Conservation (phyloP, 129 eudicot genomes). For the Flaveria brownii region DNA sequence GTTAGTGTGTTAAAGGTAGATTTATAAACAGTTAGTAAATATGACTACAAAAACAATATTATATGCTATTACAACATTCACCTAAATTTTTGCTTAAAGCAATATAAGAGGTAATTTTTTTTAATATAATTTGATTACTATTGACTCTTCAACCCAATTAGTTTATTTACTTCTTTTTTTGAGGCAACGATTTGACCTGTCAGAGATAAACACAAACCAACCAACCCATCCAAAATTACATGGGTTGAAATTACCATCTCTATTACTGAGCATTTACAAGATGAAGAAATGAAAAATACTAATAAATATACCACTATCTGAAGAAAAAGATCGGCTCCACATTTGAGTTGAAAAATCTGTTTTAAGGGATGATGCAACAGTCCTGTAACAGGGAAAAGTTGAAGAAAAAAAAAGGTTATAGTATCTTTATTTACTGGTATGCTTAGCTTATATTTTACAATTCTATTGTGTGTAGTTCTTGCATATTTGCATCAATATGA, state of each 20-base stretch:
- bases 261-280: background rate
- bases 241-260: background rate
- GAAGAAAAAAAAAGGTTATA: background rate
- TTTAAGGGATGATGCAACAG: slow-evolving; percentile 30
- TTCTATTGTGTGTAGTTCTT: background rate
- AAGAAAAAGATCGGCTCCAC: slow-evolving; percentile 50
- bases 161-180: background rate
- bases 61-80: background rate
- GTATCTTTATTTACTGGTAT: background rate
- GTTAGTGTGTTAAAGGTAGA: background rate
- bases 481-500: background rate
- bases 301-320: slow-evolving; percentile 42
- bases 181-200: background rate
- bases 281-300: background rate
- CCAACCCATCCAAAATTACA: background rate
- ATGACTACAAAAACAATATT: background rate
- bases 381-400: slow-evolving; percentile 33
- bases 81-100: background rate
- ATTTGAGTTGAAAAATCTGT: slow-evolving; percentile 25
- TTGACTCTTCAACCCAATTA: background rate
- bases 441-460: background rate
- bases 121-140: background rate
- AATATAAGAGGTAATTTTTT: background rate
- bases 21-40: too few species aligned
- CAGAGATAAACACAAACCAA: background rate